Evolutionary conservation across 1,139 yeast genomes (phyloP), one percentile per base, ranked within the genome.

Genomic region (Ogataea hybrid): DNA sequence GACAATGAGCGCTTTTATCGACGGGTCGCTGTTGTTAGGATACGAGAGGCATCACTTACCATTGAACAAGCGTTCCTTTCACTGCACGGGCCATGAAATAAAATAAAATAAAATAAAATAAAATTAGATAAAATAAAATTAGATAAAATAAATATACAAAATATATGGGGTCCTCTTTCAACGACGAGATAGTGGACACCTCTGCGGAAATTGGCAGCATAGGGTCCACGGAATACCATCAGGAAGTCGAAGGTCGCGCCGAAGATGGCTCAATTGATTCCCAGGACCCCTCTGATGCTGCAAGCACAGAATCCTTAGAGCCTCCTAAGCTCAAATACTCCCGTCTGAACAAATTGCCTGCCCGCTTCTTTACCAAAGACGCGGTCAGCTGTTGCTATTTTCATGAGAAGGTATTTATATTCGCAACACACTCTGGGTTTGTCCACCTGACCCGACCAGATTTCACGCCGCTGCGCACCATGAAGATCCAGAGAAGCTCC

Each of bases 361-460:
- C 77, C 1, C 72, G 77, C 15, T 79, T 89, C 53, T 85, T 89
- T 62, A 66, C 64, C 32, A 74, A 77, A 35, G 97, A 92, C 56
- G 85, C 95, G 0, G 75, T 92, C 1, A 86, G 97, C 1, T 67
- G 89, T 0, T 75, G 84, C 48, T 65, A 70, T 12, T 75, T 84
- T 44, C 73, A 75, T 42, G 85, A 80, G 3, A 61, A 68, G 2
- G 71, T 80, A 33, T 77, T 84, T 52, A 78, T 85, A 12, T 84
- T 89, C 67, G 97, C 95, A 1, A 87, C 97, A 1, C 97, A 92
- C 55, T 79, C 94, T 0, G 98, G 98, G 0, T 63, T 85, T 4
- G 62, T 92, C 3, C 90, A 87, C 53, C 65, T 92, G 10, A 74
- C 85, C 2, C 69, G 69, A 10, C 72, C 85, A 0, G 77, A 80